Base-by-base conservation (phyloP, 2,329 filamentous ascomycete genomes). In the Chaetomium strumarium region DNA sequence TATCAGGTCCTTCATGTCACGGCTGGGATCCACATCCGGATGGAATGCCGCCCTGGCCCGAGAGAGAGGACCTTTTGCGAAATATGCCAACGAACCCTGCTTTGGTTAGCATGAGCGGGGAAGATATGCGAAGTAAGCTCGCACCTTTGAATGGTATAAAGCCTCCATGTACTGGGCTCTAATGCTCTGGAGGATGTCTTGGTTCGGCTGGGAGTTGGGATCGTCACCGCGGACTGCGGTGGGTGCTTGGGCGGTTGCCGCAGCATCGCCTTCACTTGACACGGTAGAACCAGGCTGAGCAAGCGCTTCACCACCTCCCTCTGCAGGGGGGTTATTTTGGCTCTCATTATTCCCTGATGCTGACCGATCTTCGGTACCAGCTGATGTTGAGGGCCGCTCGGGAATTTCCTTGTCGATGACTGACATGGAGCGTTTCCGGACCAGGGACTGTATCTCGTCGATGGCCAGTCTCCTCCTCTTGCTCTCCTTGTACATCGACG, bases 31-130 rank as follows among this genome's bases (percentile, higher is more conserved):
- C 47, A 79, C 78, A 55, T 83, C 78, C 13, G 82, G 70, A 52
- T 84, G 80, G 57, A 89, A 89, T 13, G 83, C 79, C 43, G 84
- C 85, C 54, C 88, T 80, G 42, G 86, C 84, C 60, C 87, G 79
- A 41, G 88, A 88, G 17, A 93, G 72, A 1, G 88, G 86, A 0
- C 88, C 88, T 71, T 93, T 93, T 17, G 85, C 85, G 68, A 92
- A 91, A 67, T 91, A 93, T 53, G 88, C 88, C 52, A 92, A 71
- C 3, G 88, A 89, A 33, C 86, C 88, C 77, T 88, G 40, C 10
- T 31, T 5, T 3, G 44, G 59, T 66, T 16, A 63, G 59, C 29
- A 31, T n/a, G 30, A 7, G 8, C 7, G 2, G 16, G 37, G 10
- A 13, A 30, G 16, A 24, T 17, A 16, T 10, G 11, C 70, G 43